Conservation (phyloP, 805 yeast genomes). For the Saturnispora serradocipensis region DNA sequence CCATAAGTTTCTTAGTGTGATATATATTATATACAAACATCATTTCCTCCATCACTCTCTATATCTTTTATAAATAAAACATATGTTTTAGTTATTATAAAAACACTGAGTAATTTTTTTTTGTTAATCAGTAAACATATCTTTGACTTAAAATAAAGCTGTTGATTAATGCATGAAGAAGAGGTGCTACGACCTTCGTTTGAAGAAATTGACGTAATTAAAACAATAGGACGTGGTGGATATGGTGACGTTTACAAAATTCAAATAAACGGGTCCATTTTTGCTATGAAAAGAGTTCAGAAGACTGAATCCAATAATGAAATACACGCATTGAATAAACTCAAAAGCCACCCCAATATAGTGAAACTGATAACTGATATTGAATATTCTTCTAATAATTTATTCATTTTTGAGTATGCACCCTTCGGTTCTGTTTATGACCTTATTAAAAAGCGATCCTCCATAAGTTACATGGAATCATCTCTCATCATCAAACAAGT, state of each 20-base stretch:
- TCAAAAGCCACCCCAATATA: not conserved
- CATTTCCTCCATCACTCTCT: not conserved
- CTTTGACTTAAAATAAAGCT: not conserved
- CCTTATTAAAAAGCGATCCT: not conserved
- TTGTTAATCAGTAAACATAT: not conserved
- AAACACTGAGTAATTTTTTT: not conserved
- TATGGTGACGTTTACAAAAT: constrained; percentile 70
- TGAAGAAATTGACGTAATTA: not conserved
- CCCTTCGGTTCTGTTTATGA: constrained; percentile 1
- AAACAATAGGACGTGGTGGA: constrained; percentile 75
- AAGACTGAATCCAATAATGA: constrained; percentile 2
- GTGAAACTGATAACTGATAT: not conserved
- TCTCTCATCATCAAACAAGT: not conserved
- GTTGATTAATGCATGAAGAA: not conserved
- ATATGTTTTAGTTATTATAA: not conserved
- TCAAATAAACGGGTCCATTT: constrained; percentile 8
- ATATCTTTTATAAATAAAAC: constrained; percentile 1
- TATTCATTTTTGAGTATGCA: constrained; percentile 35
- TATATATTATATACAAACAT: not conserved
- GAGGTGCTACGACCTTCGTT: not conserved
- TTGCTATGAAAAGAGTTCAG: constrained; percentile 22
- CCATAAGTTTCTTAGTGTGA: constrained; percentile 42
- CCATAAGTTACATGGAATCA: not conserved
- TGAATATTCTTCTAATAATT: not conserved
- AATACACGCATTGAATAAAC: not conserved